Evolutionary conservation across 805 yeast genomes (phyloP), one percentile per base, ranked within the genome.

Genomic region (Candida patagonica): DNA sequence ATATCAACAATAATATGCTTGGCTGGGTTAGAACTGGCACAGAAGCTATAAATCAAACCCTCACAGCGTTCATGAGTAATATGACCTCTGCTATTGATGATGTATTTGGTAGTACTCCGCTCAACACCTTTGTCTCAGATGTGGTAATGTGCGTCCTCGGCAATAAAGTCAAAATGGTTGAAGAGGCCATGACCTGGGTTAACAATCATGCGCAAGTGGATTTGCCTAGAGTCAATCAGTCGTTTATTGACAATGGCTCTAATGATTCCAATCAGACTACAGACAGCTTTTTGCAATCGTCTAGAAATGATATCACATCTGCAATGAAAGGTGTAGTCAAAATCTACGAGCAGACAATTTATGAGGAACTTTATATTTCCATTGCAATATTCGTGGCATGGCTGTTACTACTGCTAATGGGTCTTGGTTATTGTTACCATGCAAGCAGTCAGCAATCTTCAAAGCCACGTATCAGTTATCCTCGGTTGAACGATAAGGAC

Each of bases 101-200:
- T 6, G 67, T 77, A 0, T 87, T 92, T 60, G 76, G 78, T 4
- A 68, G 68, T 2, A 85, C 96, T 0, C 72, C 81, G 0, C 61
- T 89, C 8, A 73, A 76, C 35, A 55, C 56, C 1, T 82, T 94
- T 0, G 67, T 86, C 34, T 67, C 70, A 22, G 69, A 79, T 0
- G 75, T 86, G 0, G 81, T 88, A 3, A 76, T 78, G 24, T 89
- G 98, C 62, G 74, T 84, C 2, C 66, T 92, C 27, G 89, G 84
- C 13, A 66, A 80, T 36, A 92, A 89, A 51, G 57, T 89, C 5
- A 67, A 66, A 10, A 66, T 70, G 17, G 64, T 86, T 2, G 82
- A 82, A 46, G 54, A 71, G 23, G 97, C 94, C 0, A 60, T 88
- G 40, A 71, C 78, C 1, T 92, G 96, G 96, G 62, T 87, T 1